Conservation (phyloP, 2,329 filamentous ascomycete species). For the Zalaria sp. region DNA sequence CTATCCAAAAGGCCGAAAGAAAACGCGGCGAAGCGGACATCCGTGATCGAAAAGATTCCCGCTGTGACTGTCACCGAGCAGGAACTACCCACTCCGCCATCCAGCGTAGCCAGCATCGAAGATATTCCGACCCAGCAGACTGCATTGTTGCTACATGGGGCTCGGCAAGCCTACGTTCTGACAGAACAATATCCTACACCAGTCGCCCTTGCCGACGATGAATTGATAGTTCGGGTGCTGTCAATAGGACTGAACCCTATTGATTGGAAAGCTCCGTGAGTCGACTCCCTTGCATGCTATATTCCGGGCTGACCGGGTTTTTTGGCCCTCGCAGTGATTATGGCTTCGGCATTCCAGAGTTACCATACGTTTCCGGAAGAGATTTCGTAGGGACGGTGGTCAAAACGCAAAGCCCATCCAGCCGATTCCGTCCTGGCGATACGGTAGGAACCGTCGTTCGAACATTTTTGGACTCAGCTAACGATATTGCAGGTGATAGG, state of each 20-base stretch:
- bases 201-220: constrained; percentile 15
- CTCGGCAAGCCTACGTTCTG: too few relatives aligned
- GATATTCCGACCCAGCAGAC: too few relatives aligned
- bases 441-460: constrained; percentile 21
- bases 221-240: constrained; percentile 48
- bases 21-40: too few relatives aligned
- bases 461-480: constrained; percentile 44
- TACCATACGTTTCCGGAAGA: constrained; percentile 56
- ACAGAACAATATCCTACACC: too few relatives aligned
- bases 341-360: constrained; percentile 52
- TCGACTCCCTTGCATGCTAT: constrained; percentile 5
- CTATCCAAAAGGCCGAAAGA: too few relatives aligned
- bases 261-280: constrained; percentile 60
- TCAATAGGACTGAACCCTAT: constrained; percentile 63
- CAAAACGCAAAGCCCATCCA: constrained; percentile 24
- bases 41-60: too few relatives aligned
- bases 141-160: too few relatives aligned
- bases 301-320: background rate
- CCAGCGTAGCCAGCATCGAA: too few relatives aligned
- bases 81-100: too few relatives aligned
- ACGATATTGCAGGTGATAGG: constrained; percentile 28
- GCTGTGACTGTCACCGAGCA: too few relatives aligned
- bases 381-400: constrained; percentile 56
- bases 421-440: constrained; percentile 43
- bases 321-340: constrained; percentile 40